Evolutionary conservation across 1,284 basidiomycete species (phyloP), one percentile per base, ranked within the genome.

Genomic region (Austroboletus niveus): DNA sequence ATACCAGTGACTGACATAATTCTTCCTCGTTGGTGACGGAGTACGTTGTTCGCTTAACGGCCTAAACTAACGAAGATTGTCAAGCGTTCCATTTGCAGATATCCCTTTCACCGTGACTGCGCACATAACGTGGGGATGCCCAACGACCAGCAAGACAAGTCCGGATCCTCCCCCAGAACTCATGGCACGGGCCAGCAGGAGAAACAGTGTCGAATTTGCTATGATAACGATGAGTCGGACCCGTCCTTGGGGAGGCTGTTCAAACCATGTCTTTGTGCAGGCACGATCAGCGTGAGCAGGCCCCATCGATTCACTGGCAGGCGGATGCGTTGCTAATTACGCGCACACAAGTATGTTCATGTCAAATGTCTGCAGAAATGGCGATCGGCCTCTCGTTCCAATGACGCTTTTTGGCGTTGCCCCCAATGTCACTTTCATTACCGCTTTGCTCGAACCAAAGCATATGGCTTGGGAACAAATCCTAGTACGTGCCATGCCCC

Each of bases 351-450:
- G 83, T 83, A 84, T 64, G 86, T 90, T 36, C 88, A 91, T 69
- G 76, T 90, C 48, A 79, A 81, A 58, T 92, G 89, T 62, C 75
- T 91, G 11, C 82, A 88, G 55, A 75, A 72, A 52, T 92, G 88
- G 88, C 75, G 89, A 49, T 81, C 75, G 41, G 72, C 76, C 0
- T 84, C 86, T 29, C 57, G 72, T 29, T 80, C 79, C 12, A 67
- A 73, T 47, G 78, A 75, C 51, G 82, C 85, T 9, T 90, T 88
- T 72, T 89, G 82, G 69, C 71, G 78, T 6, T 91, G 88, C 60
- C 85, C 84, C 1, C 87, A 90, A 66, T 91, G 88, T 60, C 79
- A 76, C 45, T 92, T 89, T 61, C 75, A 76, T 53, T 91, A 91
- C 63, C 79, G 82, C 42, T 87, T 89, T 58, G 75, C 82, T 8